Percentiles rank a stretch among this genome's conserved stretches.
Conservation (phyloP, 1,139 yeast genomes). For the Geotrichum bryndzae region DNA sequence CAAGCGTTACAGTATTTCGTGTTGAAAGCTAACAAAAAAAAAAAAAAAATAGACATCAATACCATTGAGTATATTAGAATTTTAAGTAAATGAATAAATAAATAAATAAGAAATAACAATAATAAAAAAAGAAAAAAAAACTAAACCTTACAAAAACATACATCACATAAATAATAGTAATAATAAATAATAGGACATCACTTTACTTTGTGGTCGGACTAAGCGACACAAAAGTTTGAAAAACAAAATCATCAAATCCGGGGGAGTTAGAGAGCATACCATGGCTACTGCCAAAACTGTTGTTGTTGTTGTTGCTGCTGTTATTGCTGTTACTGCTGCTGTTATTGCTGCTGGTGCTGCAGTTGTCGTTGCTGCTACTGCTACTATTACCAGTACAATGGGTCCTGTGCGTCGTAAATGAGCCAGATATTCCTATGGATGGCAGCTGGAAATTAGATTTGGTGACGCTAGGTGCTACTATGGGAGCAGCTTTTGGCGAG, state of each 20-base stretch:
- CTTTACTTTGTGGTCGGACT: not conserved
- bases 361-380: not conserved
- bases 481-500: constrained; percentile 4
- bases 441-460: not conserved
- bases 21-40: no score
- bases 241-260: constrained; percentile 12
- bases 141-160: no score
- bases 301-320: no score
- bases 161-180: not conserved
- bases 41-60: no score
- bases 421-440: not conserved
- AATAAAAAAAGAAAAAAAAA: no score
- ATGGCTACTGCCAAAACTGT: not conserved
- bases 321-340: no score
- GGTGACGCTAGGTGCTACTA: not conserved
- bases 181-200: not conserved
- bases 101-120: not conserved
- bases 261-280: not conserved
- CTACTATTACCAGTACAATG: not conserved
- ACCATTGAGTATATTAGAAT: not conserved
- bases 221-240: constrained; percentile 4
- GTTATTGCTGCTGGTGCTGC: no score
- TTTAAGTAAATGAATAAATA: not conserved
- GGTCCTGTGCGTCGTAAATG: not conserved
- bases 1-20: no score